Conservation (phyloP, 768 basidiomycete species). For the Termitomyces sp. region DNA sequence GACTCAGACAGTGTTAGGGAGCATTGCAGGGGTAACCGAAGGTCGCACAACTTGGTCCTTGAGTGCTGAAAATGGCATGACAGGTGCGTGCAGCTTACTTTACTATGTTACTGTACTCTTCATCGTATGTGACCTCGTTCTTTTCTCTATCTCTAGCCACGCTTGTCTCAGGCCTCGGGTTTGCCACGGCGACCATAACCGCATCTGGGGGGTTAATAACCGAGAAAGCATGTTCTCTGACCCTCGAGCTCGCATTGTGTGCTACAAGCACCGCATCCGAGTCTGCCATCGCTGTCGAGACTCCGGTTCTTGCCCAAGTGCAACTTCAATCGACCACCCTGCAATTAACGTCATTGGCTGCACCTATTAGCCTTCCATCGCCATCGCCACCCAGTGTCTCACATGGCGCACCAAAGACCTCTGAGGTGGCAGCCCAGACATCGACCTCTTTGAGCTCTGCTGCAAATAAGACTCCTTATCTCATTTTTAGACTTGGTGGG, state of each 20-base stretch:
- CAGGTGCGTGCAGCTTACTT: neutral
- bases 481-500: neutral
- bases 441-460: neutral
- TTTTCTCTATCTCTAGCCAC: neutral
- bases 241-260: neutral
- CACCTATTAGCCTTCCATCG: neutral
- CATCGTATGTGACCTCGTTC: neutral
- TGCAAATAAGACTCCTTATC: neutral
- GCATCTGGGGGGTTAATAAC: neutral
- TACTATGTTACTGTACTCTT: neutral
- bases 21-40: neutral
- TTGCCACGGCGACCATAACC: neutral
- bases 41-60: neutral
- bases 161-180: neutral
- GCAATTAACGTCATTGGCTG: neutral
- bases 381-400: neutral
- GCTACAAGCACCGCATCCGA: neutral
- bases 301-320: neutral
- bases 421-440: neutral
- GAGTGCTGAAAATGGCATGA: neutral
- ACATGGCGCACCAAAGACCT: neutral
- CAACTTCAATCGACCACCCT: neutral
- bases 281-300: neutral
- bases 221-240: neutral
- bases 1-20: neutral